Percentiles rank a stretch among this genome's conserved stretches.
Evolutionary conservation across 1,139 yeast species (phyloP).

Genomic region (Arxiozyma bovina): DNA sequence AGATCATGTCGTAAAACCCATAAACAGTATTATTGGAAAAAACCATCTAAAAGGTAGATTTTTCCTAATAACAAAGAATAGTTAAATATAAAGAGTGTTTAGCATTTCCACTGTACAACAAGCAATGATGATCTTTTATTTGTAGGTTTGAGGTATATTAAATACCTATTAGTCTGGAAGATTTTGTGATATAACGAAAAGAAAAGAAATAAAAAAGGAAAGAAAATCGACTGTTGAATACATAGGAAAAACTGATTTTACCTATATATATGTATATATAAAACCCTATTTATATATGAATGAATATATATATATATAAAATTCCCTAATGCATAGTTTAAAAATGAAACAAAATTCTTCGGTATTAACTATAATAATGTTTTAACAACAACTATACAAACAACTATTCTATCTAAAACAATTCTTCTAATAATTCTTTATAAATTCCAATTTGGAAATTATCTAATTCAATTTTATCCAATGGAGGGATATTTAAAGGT

Average conservation of each 20-base stretch:
- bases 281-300: not conserved
- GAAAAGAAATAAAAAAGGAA: too few relatives aligned
- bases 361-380: too few relatives aligned
- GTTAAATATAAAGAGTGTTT: too few relatives aligned
- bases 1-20: conserved; percentile 89
- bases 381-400: not conserved
- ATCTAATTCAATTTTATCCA: conserved; percentile 26
- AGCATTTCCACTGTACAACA: not conserved
- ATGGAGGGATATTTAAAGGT: conserved; percentile 15
- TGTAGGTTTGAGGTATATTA: not conserved
- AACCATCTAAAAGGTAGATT: conserved; percentile 35
- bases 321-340: not conserved
- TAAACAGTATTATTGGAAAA: conserved; percentile 85
- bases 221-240: too few relatives aligned
- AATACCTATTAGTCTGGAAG: not conserved
- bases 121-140: too few relatives aligned
- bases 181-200: not conserved
- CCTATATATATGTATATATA: not conserved
- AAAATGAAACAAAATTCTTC: not conserved
- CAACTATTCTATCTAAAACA: conserved; percentile 11
- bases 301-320: not conserved
- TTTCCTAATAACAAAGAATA: not conserved
- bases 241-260: not conserved
- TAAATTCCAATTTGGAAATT: conserved; percentile 33
- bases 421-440: conserved; percentile 28